phyloP scores from a whole-genome alignment of 208 protist species.

The Acanthamoeba healyi region DNA sequence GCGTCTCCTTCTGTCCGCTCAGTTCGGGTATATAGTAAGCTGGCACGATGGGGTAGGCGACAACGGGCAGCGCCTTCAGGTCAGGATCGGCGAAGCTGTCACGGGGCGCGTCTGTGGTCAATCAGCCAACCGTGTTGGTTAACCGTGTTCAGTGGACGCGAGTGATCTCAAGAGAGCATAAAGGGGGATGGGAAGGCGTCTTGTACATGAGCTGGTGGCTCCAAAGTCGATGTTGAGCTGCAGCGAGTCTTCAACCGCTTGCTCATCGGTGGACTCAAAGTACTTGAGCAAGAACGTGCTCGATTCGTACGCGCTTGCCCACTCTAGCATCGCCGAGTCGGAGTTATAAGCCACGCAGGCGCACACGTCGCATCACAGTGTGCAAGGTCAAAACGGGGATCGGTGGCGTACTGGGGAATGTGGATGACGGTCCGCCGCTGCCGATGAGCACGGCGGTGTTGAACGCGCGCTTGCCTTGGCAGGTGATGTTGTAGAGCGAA shows the following conservation, averaged over 20 bases:
- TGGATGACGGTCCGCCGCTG: not conserved
- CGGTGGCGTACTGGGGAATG: not conserved
- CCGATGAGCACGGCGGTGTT: slow-evolving; percentile 36
- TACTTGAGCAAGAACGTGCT: slow-evolving; percentile 18
- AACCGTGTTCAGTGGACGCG: not conserved
- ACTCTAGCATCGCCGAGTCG: too few species aligned
- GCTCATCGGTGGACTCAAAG: not conserved
- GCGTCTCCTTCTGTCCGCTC: not conserved
- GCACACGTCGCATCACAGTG: too few species aligned
- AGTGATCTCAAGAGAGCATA: too few species aligned
- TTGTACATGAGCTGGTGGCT: not conserved
- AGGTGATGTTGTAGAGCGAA: slow-evolving; percentile 38
- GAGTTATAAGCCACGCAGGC: too few species aligned
- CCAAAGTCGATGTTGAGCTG: slow-evolving; percentile 17
- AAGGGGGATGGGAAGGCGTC: not conserved
- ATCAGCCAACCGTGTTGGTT: too few species aligned
- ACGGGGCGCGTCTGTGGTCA: not conserved
- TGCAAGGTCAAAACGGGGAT: too few species aligned
- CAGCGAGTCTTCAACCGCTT: not conserved
- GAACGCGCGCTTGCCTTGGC: slow-evolving; percentile 7
- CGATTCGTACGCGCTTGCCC: not conserved
- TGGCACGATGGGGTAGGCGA: not conserved
- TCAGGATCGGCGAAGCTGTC: not conserved
- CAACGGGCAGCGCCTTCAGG: not conserved
- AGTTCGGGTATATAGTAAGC: not conserved